Evolutionary conservation across 805 yeast genomes (phyloP), one percentile per base, ranked within the genome.

Genomic region (Lipomyces spencermartinsiae): DNA sequence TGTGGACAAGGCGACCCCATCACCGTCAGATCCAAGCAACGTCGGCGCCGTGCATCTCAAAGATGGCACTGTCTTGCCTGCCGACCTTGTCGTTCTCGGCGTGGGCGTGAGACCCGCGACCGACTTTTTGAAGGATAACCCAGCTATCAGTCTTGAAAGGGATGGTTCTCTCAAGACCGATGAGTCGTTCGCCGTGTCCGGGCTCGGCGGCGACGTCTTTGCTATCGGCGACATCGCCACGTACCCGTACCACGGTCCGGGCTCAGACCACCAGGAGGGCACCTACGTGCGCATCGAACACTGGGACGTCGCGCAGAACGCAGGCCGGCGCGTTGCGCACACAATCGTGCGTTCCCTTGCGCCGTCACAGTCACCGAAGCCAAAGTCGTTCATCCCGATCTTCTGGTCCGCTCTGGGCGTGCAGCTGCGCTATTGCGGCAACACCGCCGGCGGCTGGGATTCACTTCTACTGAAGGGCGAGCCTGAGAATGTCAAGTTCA

Each of bases 381-480:
- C 66, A 34, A 58, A 49, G 61, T 22, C 66, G 7, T 58, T 58
- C 49, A 58, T 56, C 9, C 66, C 66, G 14, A 43, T 43, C 59
- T 63, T 63, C 51, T 63, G 66, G 66, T 58, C 66, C 37, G 66
- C 66, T 2, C 58, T 57, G 34, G 66, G 66, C n/a, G 61, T 34
- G 49, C 66, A 63, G 55, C n/a, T 63, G 10, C 62, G 66, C 19
- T 63, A 58, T 34, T 58, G 62, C 43, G 66, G 66, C 25, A 62
- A 22, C 61, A 62, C 58, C 7, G 56, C 54, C 34, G 65, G 35
- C 16, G 65, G 65, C 37, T 62, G 37, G 46, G 65, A 62, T 29
- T 58, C 56, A 22, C 19, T 62, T n/a, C 61, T 62, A 10, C 37
- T 55, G 12, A 58, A 62, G 39, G 65, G 65, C 31, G 56, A 58